Conservation (phyloP, 2,329 filamentous ascomycete genomes). For the Aspergillus brasiliensis region DNA sequence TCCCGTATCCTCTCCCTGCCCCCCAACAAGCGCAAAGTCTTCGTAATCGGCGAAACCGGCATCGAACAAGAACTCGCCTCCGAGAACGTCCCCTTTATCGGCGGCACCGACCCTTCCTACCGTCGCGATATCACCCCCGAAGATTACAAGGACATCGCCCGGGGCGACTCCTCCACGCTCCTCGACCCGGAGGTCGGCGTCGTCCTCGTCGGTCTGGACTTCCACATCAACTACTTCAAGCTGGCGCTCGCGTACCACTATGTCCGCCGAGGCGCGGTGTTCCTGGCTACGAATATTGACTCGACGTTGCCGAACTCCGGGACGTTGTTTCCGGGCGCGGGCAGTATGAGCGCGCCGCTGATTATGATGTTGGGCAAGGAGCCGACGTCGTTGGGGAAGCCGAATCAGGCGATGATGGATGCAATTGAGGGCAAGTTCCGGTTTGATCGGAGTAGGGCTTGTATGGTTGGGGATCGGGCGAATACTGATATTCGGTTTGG, state of each 20-base stretch:
- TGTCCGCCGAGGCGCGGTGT: conserved; percentile 74
- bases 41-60: conserved; percentile 85
- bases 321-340: conserved; percentile 87
- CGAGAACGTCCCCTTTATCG: conserved; percentile 77
- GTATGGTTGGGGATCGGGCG: conserved; percentile 93
- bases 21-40: conserved; percentile 84
- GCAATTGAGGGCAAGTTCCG: conserved; percentile 95
- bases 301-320: conserved; percentile 82
- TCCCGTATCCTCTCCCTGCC: conserved; percentile 83
- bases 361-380: conserved; percentile 69
- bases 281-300: conserved; percentile 92
- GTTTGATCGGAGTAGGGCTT: conserved; percentile 79
- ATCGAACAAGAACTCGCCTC: conserved; percentile 84
- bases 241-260: conserved; percentile 83
- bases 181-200: conserved; percentile 88
- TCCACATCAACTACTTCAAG: conserved; percentile 95
- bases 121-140: conserved; percentile 76
- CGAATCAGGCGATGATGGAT: conserved; percentile 99
- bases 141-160: conserved; percentile 77
- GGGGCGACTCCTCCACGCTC: conserved; percentile 64
- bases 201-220: conserved; percentile 88
- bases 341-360: conserved; percentile 76
- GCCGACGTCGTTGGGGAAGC: conserved; percentile 84
- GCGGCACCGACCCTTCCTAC: conserved; percentile 79
- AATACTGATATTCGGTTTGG: conserved; percentile 98